Conservation (phyloP, 352 stramenopile genomes). For the Phytopythium chamaehyphon region DNA sequence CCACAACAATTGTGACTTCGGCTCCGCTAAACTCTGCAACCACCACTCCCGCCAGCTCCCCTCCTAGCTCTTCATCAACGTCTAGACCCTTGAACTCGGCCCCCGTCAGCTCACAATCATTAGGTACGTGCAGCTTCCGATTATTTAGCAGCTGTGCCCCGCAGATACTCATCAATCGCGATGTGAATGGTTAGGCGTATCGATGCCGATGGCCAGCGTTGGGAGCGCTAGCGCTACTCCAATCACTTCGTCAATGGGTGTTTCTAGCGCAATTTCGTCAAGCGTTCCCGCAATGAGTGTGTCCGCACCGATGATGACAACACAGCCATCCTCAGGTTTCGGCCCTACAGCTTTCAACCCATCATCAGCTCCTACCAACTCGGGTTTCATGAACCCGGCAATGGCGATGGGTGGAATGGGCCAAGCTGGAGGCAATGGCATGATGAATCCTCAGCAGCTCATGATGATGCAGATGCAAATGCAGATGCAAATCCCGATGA, state of each 20-base stretch:
- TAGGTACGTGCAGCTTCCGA: not conserved
- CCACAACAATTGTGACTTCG: not conserved
- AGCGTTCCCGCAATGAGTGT: constrained; percentile 1
- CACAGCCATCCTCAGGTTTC: not conserved
- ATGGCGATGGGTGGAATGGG: constrained; percentile 17
- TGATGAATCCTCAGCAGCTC: constrained; percentile 64
- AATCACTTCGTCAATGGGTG: not conserved
- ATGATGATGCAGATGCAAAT: constrained; percentile 51
- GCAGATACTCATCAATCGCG: too few relatives aligned
- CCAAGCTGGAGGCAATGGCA: constrained; percentile 11
- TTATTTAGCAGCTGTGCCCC: too few relatives aligned
- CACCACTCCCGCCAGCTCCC: not conserved
- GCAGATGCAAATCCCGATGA: constrained; percentile 39
- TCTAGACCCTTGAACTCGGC: too few relatives aligned
- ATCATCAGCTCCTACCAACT: not conserved
- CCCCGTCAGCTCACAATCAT: not conserved
- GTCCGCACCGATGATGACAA: not conserved
- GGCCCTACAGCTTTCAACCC: constrained; percentile 2
- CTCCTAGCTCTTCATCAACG: too few relatives aligned
- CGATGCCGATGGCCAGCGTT: not conserved
- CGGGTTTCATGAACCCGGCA: constrained; percentile 23
- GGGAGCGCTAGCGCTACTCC: not conserved
- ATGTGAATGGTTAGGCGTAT: not conserved
- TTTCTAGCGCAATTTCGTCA: not conserved
- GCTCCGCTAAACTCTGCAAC: not conserved